phyloP scores from a whole-genome alignment of 2,329 filamentous ascomycete species.

The Colletotrichum salicis region DNA sequence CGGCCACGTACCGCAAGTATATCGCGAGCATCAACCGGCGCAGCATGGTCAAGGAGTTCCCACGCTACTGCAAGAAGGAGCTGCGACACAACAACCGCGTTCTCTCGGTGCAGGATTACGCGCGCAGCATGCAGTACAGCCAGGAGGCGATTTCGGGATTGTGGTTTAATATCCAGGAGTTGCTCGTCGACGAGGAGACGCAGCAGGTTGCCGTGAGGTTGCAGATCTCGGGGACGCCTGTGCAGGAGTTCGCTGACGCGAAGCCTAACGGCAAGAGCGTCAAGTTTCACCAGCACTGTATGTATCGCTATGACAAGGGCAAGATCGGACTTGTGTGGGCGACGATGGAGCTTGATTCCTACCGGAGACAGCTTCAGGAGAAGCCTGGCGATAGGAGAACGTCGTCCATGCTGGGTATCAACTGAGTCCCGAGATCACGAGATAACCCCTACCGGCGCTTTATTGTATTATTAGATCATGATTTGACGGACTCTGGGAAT shows the following conservation, averaged over 20 bases:
- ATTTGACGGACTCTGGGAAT: background rate
- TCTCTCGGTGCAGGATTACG: constrained; percentile 41
- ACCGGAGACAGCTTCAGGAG: constrained; percentile 35
- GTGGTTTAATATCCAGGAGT: constrained; percentile 39
- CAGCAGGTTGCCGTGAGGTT: constrained; percentile 47
- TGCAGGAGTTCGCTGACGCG: constrained; percentile 41
- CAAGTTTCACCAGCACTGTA: constrained; percentile 46
- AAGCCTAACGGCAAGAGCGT: constrained; percentile 43
- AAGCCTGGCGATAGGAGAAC: constrained; percentile 3
- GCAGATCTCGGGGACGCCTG: constrained; percentile 45
- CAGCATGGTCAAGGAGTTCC: constrained; percentile 40
- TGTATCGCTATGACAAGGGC: constrained; percentile 46
- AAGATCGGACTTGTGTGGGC: constrained; percentile 48
- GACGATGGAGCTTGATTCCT: constrained; percentile 44
- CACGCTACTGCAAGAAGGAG: constrained; percentile 40
- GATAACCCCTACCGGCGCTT: background rate
- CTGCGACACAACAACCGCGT: constrained; percentile 45
- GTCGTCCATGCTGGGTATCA: constrained; percentile 30
- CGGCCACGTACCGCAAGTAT: constrained; percentile 42
- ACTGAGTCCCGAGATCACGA: background rate
- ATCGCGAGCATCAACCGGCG: constrained; percentile 46
- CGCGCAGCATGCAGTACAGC: constrained; percentile 42
- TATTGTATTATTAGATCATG: background rate
- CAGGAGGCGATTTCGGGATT: constrained; percentile 44
- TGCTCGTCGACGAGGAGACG: constrained; percentile 44